Conservation (phyloP, 1,284 basidiomycete species). For the Irpex rosettiformis region DNA sequence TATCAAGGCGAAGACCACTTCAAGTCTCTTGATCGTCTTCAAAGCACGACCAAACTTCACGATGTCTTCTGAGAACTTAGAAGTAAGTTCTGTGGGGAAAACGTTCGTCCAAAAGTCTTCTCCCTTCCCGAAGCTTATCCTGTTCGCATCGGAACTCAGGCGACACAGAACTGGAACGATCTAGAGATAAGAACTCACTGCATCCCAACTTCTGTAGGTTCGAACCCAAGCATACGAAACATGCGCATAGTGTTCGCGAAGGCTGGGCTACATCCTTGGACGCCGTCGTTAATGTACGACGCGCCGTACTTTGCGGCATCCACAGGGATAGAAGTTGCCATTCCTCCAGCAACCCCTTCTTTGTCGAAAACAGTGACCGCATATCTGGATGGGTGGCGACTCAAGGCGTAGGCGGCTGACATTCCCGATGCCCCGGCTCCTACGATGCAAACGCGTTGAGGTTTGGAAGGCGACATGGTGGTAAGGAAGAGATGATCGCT, state of each 20-base stretch:
- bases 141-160: constrained; percentile 4
- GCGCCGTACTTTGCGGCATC: constrained; percentile 47
- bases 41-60: constrained; percentile 55
- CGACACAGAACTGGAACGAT: neutral
- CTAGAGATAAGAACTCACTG: constrained; percentile 31
- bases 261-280: constrained; percentile 52
- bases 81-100: constrained; percentile 53
- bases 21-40: constrained; percentile 49
- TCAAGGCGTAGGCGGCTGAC: constrained; percentile 53
- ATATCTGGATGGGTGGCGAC: constrained; percentile 52
- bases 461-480: constrained; percentile 13
- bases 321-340: constrained; percentile 55
- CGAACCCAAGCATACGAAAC: constrained; percentile 53
- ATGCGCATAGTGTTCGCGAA: constrained; percentile 58
- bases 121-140: constrained; percentile 60
- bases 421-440: constrained; percentile 52
- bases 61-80: constrained; percentile 51
- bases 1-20: constrained; percentile 55
- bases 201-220: constrained; percentile 51
- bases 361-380: constrained; percentile 54
- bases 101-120: constrained; percentile 66
- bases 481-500: neutral
- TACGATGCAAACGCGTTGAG: constrained; percentile 43
- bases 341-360: constrained; percentile 51
- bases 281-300: constrained; percentile 57